Base-by-base conservation (phyloP, 805 yeast species). In the Blastobotrys mokoenaii region DNA sequence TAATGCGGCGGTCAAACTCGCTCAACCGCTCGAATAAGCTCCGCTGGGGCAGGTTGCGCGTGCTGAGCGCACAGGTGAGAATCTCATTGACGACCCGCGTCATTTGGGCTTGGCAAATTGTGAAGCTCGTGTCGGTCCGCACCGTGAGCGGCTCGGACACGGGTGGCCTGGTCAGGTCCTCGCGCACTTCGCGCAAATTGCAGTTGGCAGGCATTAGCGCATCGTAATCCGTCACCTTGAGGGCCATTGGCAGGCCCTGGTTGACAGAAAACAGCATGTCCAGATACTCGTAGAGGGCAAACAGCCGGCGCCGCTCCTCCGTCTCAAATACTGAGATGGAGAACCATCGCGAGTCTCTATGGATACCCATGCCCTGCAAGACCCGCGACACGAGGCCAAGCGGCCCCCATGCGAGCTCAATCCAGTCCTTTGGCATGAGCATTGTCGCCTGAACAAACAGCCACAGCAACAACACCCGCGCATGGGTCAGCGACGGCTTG, bases 301-400 rank as follows among this genome's bases (percentile, higher is more conserved):
- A 62, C 14, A 60, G 40, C 17, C 55, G 46, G 15, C 64, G 46
- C 22, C 65, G 45, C 34, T 52, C 51, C 30, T 62, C 65, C 3
- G 58, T 51, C 38, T 62, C 64, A 38, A 54, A 60, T 8, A 55
- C 52, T 8, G 62, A 46, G 41, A 62, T 44, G 27, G 46, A 50
- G 48, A 62, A 62, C 62, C 62, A 60, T 25, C 54, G 54, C 6
- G 66, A 63, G 41, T 62, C 66, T 16, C 66, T 51, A 43, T 62
- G 65, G n/a, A 62, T 48, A 8, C 66, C 66, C 66, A 62, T 62
- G 5, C 59, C 52, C 46, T 60, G 65, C 2, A 62, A 58, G 7
- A 57, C 55, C 8, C 64, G 54, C 3, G 58, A 49, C 7, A 62
- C 36, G 25, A 56, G 40, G 2, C 65, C 64, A 40, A 57, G 48